These are phyloP conservation scores for Aspergillus terreus DNA, from an alignment of 2,329 filamentous ascomycete species.

Conservation along the genomic window DNA sequence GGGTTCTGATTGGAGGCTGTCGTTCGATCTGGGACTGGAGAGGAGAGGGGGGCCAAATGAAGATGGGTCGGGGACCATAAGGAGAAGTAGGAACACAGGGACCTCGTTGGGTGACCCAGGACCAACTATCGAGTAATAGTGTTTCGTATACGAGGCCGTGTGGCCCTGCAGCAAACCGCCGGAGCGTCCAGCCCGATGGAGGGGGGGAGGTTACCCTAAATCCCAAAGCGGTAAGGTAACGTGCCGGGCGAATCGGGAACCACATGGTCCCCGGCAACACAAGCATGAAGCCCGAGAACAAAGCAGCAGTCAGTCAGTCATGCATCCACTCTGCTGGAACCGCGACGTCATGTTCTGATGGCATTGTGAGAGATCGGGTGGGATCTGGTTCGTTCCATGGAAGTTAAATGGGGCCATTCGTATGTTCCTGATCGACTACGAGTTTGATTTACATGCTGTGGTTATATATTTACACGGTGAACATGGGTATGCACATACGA, in stretches of 20 bases:
- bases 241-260: constrained; percentile 17
- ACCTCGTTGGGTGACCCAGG: not conserved
- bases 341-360: not conserved
- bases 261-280: constrained; percentile 19
- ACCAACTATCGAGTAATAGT: not conserved
- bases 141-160: not conserved
- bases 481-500: no score
- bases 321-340: not conserved
- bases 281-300: constrained; percentile 17
- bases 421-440: no score
- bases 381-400: no score
- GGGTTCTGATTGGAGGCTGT: not conserved
- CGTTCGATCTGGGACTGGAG: not conserved
- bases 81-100: not conserved
- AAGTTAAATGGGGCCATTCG: no score
- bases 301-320: constrained; percentile 1
- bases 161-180: constrained; percentile 4
- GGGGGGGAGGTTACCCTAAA: constrained; percentile 1
- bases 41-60: not conserved
- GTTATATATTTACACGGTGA: no score
- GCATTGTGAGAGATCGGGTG: no score
- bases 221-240: constrained; percentile 7
- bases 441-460: no score
- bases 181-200: not conserved
- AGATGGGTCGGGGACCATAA: not conserved